Evolutionary conservation across 371 early-diverging fungal genomes (phyloP).

Genomic region (Lichtheimia corymbifera): DNA sequence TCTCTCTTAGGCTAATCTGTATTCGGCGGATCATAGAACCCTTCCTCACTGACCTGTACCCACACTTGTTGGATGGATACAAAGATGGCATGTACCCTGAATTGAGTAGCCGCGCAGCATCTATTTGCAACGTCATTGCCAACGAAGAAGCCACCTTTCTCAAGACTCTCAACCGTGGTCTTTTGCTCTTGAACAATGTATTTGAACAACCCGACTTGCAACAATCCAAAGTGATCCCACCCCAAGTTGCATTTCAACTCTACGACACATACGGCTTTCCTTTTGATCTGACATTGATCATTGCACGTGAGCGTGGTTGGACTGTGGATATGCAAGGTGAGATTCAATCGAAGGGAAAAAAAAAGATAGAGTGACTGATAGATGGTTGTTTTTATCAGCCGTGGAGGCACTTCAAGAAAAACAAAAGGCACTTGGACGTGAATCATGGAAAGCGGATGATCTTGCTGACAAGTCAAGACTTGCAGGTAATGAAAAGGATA

Average conservation of each 20-base stretch:
- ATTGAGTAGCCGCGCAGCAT: slow-evolving; percentile 51
- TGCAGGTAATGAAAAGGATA: slow-evolving; percentile 24
- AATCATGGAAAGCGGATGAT: slow-evolving; percentile 57
- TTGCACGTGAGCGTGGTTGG: slow-evolving; percentile 76
- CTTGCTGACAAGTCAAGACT: slow-evolving; percentile 32
- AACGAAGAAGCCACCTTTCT: slow-evolving; percentile 72
- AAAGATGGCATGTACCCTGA: slow-evolving; percentile 58
- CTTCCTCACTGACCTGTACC: slow-evolving; percentile 65
- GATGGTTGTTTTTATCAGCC: slow-evolving; percentile 16
- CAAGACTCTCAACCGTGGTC: slow-evolving; percentile 65
- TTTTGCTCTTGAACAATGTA: slow-evolving; percentile 57
- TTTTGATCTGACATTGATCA: slow-evolving; percentile 68
- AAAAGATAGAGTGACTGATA: neutral
- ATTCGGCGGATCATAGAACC: slow-evolving; percentile 36
- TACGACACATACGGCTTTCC: slow-evolving; percentile 84
- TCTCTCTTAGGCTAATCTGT: neutral
- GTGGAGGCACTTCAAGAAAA: slow-evolving; percentile 57
- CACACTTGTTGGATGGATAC: slow-evolving; percentile 58
- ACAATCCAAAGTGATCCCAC: slow-evolving; percentile 39
- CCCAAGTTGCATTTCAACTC: slow-evolving; percentile 64
- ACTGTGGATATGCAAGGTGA: slow-evolving; percentile 59
- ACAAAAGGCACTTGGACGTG: slow-evolving; percentile 54
- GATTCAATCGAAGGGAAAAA: neutral
- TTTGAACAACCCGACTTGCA: slow-evolving; percentile 49
- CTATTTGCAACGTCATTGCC: slow-evolving; percentile 57